phyloP scores from a whole-genome alignment of 371 early-diverging fungal species.

The Rhizopus sp. region DNA sequence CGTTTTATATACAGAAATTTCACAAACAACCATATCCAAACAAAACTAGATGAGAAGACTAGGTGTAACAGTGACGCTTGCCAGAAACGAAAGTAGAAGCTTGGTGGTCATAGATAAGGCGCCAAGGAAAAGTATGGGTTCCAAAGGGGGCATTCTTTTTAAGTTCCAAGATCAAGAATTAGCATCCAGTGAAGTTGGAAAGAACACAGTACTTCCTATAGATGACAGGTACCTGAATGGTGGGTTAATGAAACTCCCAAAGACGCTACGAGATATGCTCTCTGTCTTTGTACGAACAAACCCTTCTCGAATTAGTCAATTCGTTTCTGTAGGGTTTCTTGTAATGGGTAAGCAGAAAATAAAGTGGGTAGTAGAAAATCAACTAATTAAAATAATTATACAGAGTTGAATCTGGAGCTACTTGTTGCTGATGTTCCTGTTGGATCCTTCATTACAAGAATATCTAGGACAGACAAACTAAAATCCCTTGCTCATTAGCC shows the following conservation, averaged over 20 bases:
- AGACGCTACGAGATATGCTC: conserved; percentile 16
- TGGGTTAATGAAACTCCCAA: conserved; percentile 19
- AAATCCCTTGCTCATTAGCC: not conserved
- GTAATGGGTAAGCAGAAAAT: conserved; percentile 16
- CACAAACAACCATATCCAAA: conserved; percentile 7
- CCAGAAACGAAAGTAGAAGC: conserved; percentile 14
- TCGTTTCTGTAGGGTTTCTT: conserved; percentile 18
- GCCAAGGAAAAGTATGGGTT: conserved; percentile 18
- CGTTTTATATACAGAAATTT: conserved; percentile 7
- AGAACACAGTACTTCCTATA: conserved; percentile 15
- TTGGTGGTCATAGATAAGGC: conserved; percentile 10
- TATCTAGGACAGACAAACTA: conserved; percentile 2
- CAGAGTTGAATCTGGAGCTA: conserved; percentile 1
- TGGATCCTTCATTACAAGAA: not conserved
- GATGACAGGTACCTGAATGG: conserved; percentile 20
- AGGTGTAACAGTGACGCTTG: conserved; percentile 9
- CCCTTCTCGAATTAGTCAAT: conserved; percentile 14
- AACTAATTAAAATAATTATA: conserved; percentile 7
- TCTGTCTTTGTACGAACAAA: conserved; percentile 18
- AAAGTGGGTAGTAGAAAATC: conserved; percentile 3
- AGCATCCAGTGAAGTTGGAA: conserved; percentile 16
- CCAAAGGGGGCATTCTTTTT: conserved; percentile 10
- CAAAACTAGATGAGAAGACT: conserved; percentile 1
- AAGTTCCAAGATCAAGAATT: conserved; percentile 12
- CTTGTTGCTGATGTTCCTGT: conserved; percentile 2